Evolutionary conservation across 2,329 filamentous ascomycete genomes (phyloP).

Genomic region (Trichoderma koningiopsis): DNA sequence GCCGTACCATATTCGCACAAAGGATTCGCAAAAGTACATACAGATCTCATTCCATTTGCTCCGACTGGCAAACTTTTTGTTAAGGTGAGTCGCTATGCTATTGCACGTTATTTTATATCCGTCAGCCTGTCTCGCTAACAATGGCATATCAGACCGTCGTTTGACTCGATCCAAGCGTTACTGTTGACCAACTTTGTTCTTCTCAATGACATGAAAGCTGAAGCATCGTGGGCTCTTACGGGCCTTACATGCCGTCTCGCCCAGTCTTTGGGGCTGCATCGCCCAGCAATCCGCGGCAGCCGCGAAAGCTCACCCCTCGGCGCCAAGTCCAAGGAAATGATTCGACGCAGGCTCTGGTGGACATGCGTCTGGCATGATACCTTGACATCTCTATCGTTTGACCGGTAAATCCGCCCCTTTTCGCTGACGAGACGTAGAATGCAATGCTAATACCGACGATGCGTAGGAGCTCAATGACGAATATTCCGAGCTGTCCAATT

Average conservation of each 20-base stretch:
- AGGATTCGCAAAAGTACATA: constrained; percentile 62
- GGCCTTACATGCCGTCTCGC: constrained; percentile 67
- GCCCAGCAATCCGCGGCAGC: constrained; percentile 48
- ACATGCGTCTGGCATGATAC: constrained; percentile 69
- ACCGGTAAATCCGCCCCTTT: constrained; percentile 50
- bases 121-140: not conserved
- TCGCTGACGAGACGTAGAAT: not conserved
- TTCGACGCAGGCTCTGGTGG: constrained; percentile 63
- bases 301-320: constrained; percentile 49
- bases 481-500: constrained; percentile 58
- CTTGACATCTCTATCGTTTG: constrained; percentile 66
- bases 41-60: constrained; percentile 68
- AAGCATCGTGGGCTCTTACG: constrained; percentile 67
- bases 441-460: not conserved
- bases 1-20: constrained; percentile 61
- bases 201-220: constrained; percentile 70
- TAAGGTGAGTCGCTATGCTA: constrained; percentile 46
- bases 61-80: constrained; percentile 63
- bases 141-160: constrained; percentile 52
- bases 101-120: not conserved
- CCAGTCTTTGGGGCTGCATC: constrained; percentile 64
- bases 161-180: constrained; percentile 67
- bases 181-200: constrained; percentile 65
- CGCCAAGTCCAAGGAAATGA: constrained; percentile 54
- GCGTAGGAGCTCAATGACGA: constrained; percentile 63